These are phyloP conservation scores for Leonotis leonurus DNA, from an alignment of 257 asterid species.

Conservation along the genomic window DNA sequence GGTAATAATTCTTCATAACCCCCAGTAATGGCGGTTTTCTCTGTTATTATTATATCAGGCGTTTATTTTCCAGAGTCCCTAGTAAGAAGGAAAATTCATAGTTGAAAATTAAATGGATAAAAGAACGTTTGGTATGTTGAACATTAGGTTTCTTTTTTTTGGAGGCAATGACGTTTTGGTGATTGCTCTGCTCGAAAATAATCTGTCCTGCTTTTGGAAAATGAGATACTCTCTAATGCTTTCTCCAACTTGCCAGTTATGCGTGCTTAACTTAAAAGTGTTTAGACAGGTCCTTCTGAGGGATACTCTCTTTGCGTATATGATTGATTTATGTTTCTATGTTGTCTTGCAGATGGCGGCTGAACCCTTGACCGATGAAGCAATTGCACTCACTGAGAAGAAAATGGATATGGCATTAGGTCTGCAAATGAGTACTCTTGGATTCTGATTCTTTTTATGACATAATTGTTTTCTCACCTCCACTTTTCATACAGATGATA, in stretches of 20 bases:
- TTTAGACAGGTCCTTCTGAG: neutral
- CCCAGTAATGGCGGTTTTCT: neutral
- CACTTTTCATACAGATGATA: conserved; percentile 57
- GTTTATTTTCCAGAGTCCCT: neutral
- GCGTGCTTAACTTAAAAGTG: neutral
- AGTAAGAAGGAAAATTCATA: neutral
- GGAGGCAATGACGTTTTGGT: neutral
- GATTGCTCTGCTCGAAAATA: neutral
- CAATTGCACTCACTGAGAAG: conserved; percentile 89
- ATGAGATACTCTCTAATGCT: neutral
- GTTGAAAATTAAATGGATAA: neutral
- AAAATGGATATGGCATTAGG: conserved; percentile 94
- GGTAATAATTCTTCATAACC: neutral
- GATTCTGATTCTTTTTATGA: neutral
- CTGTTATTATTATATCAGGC: neutral
- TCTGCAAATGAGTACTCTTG: conserved; percentile 12
- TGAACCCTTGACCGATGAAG: conserved; percentile 53
- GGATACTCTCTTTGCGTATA: neutral
- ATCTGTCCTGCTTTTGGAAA: no score
- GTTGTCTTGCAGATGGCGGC: conserved; percentile 60
- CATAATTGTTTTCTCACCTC: conserved; percentile 1
- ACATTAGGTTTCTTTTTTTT: neutral
- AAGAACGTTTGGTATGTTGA: neutral
- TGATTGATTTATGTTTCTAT: neutral
- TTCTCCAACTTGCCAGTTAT: neutral